Evolutionary conservation across 345 rosid species (phyloP), one percentile per base, ranked within the genome.

Genomic region (Crucihimalaya himalaica): DNA sequence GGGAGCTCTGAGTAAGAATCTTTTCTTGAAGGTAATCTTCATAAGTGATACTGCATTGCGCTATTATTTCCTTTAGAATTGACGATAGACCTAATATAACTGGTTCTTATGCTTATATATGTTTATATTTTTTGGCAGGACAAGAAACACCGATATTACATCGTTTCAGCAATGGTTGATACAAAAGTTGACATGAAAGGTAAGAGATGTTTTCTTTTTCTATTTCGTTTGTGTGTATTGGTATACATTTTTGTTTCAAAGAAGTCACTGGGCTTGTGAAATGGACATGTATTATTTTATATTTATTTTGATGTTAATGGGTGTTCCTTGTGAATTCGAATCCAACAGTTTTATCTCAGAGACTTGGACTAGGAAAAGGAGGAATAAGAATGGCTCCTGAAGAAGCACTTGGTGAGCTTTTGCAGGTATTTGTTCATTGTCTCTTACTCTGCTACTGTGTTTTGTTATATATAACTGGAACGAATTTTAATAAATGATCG

Each of bases 341-440:
- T 71, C 53, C 58, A 72, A 79, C 89, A 91, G 97, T 92, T 81
- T 85, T 92, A 70, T 89, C 97, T 71, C 97, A 90, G 72, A 85
- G 97, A 85, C 92, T 92, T 58, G 99, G 99, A 75, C 74, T 95
- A 70, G 99, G 99, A 25, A 94, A 95, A 82, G 97, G 91, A 66
- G 97, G 97, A 56, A 37, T 89, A 70, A 84, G 96, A 84, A 90
- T 95, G 97, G 97, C 97, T 80, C 92, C 93, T 29, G 93, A 92
- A 80, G 96, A 95, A 77, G 91, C 97, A 81, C 71, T 91, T 72
- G 68, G 80, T 58, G 85, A 88, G 79, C 86, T 89, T 65, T 90
- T 95, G 74, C 87, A 95, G 97, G 96, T 89, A 64, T 55, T n/a
- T 83, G 63, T 73, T 66, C 71, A 21, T 27, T 51, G 25, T 43